Evolutionary conservation across 1,139 yeast genomes (phyloP).

Genomic region (Petasospora fabianii): DNA sequence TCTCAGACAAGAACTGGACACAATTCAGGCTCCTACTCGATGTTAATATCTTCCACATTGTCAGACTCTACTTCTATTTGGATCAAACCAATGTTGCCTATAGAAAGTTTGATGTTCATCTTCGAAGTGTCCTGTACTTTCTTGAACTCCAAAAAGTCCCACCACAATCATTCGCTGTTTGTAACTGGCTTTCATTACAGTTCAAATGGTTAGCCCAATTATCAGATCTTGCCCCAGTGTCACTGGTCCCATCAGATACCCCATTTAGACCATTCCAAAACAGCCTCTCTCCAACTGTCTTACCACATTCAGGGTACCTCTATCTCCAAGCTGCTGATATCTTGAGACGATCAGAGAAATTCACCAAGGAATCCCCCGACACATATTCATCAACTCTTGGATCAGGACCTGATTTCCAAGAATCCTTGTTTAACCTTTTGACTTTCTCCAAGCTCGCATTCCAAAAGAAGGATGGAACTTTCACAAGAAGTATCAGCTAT

Average conservation of each 20-base stretch:
- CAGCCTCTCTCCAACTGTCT: conserved; percentile 29
- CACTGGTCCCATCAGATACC: conserved; percentile 37
- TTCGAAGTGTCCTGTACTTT: conserved; percentile 41
- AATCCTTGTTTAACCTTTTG: conserved; percentile 31
- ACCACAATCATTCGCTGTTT: conserved; percentile 33
- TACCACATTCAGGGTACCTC: conserved; percentile 47
- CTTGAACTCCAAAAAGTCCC: conserved; percentile 26
- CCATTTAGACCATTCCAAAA: conserved; percentile 31
- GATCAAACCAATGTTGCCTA: conserved; percentile 59
- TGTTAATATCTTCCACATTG: conserved; percentile 57
- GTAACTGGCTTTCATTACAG: conserved; percentile 38
- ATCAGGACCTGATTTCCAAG: conserved; percentile 15
- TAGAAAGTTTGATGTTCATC: conserved; percentile 61
- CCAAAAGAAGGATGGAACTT: conserved; percentile 31
- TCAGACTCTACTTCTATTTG: conserved; percentile 56
- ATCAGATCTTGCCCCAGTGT: conserved; percentile 32
- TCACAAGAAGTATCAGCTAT: conserved; percentile 37
- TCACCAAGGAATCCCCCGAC: conserved; percentile 13
- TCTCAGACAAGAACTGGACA: conserved; percentile 33
- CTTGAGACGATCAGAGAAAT: conserved; percentile 24
- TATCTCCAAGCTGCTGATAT: conserved; percentile 39
- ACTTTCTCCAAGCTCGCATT: conserved; percentile 35
- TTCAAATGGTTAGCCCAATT: conserved; percentile 57
- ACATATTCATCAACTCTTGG: conserved; percentile 2
- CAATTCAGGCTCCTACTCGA: conserved; percentile 53